These are phyloP conservation scores for Antitrichia curtipendula DNA, from an alignment of 225 moss, liverwort and hornwort species.

Conservation along the genomic window DNA sequence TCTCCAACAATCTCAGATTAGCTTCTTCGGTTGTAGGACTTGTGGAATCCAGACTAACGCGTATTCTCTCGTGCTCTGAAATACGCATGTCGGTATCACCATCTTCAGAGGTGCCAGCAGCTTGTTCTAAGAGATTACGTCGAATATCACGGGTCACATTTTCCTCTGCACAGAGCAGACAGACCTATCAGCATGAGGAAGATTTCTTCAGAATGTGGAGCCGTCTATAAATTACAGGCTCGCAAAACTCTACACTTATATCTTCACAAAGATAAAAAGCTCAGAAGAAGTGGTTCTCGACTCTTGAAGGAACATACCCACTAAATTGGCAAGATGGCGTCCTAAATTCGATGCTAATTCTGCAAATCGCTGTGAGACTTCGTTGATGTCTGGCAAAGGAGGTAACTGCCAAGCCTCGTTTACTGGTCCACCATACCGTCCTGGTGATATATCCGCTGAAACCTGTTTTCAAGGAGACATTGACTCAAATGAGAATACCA, in stretches of 20 bases:
- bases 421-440: slow-evolving; percentile 7
- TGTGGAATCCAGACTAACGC: slow-evolving; percentile 9
- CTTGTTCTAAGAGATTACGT: slow-evolving; percentile 25
- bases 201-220: not conserved
- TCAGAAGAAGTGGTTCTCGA: not conserved
- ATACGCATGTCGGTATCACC: not conserved
- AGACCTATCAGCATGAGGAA: not conserved
- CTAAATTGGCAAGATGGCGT: slow-evolving; percentile 61
- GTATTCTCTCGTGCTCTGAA: slow-evolving; percentile 11
- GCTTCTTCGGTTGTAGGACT: slow-evolving; percentile 11
- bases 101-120: slow-evolving; percentile 5
- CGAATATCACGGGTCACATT: slow-evolving; percentile 44
- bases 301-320: slow-evolving; percentile 22
- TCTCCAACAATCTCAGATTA: slow-evolving; percentile 4
- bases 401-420: slow-evolving; percentile 30
- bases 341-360: slow-evolving; percentile 71
- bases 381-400: slow-evolving; percentile 55
- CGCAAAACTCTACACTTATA: not conserved
- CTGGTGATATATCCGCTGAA: slow-evolving; percentile 29
- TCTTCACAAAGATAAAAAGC: not conserved
- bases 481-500: not conserved
- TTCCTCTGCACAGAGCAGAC: slow-evolving; percentile 34
- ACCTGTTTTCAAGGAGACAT: slow-evolving; percentile 9
- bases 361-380: slow-evolving; percentile 56
- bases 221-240: not conserved